phyloP scores from a whole-genome alignment of 495 filamentous ascomycete genomes.

The Talaromyces liani region DNA sequence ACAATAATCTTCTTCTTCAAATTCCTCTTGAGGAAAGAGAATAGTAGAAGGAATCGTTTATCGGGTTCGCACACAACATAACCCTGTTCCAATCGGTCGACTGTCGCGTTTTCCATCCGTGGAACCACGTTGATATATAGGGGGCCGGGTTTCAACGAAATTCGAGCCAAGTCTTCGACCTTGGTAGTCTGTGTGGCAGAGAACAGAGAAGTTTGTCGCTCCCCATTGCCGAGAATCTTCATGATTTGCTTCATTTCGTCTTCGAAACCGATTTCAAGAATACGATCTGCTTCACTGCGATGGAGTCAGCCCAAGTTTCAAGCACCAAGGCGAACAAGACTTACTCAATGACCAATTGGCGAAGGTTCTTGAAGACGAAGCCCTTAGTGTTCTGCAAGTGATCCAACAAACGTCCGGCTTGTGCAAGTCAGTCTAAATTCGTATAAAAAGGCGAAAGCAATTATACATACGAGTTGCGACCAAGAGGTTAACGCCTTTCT shows the following conservation, averaged over 20 bases:
- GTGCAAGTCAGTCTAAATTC: neutral
- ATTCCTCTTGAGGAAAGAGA: slow-evolving; percentile 90
- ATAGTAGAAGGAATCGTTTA: slow-evolving; percentile 87
- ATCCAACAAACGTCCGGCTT: slow-evolving; percentile 81
- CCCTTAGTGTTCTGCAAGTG: slow-evolving; percentile 89
- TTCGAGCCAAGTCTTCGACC: slow-evolving; percentile 90
- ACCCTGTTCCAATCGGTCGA: slow-evolving; percentile 89
- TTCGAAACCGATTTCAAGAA: slow-evolving; percentile 95
- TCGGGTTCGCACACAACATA: slow-evolving; percentile 91
- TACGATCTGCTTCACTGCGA: slow-evolving; percentile 79
- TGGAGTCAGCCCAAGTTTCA: neutral
- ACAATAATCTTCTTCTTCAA: slow-evolving; percentile 95
- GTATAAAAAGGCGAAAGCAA: neutral
- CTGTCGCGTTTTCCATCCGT: slow-evolving; percentile 71
- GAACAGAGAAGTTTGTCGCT: slow-evolving; percentile 94
- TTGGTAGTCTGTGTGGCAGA: slow-evolving; percentile 98
- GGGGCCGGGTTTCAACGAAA: slow-evolving; percentile 85
- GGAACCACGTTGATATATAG: slow-evolving; percentile 94
- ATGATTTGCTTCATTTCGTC: slow-evolving; percentile 97
- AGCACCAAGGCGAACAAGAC: slow-evolving; percentile 25
- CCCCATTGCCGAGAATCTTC: slow-evolving; percentile 84
- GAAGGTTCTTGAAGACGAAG: slow-evolving; percentile 91
- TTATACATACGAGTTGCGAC: slow-evolving; percentile 57
- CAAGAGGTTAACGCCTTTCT: slow-evolving; percentile 88
- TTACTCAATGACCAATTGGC: slow-evolving; percentile 81